Evolutionary conservation across 2,329 filamentous ascomycete genomes (phyloP).

Genomic region (Aspergillus proliferans): DNA sequence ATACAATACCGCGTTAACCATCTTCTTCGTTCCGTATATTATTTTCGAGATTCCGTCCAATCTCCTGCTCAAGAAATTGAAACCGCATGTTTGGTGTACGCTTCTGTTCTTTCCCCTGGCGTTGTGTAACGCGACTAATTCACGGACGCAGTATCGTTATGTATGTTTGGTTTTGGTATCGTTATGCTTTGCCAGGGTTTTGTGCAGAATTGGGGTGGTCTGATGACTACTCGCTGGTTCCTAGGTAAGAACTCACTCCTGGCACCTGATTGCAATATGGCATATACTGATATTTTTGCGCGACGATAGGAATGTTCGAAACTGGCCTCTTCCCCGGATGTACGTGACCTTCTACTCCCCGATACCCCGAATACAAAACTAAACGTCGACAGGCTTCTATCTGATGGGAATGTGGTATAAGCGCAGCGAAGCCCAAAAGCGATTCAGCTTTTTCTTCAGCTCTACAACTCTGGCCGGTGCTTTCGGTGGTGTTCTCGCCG

Average conservation of each 20-base stretch:
- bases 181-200: slow-evolving; percentile 70
- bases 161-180: slow-evolving; percentile 80
- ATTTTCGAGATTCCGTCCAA: slow-evolving; percentile 62
- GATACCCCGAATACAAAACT: not conserved
- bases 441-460: slow-evolving; percentile 91
- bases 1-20: slow-evolving; percentile 70
- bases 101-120: slow-evolving; percentile 4
- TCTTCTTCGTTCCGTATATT: slow-evolving; percentile 77
- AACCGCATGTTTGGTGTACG: slow-evolving; percentile 60
- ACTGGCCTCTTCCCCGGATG: slow-evolving; percentile 66
- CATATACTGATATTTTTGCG: not conserved
- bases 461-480: slow-evolving; percentile 58
- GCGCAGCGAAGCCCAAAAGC: slow-evolving; percentile 77
- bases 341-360: slow-evolving; percentile 27
- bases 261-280: not conserved
- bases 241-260: slow-evolving; percentile 44
- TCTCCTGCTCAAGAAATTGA: slow-evolving; percentile 62
- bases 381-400: slow-evolving; percentile 41
- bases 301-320: slow-evolving; percentile 53
- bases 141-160: slow-evolving; percentile 52
- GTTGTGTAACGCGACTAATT: slow-evolving; percentile 1
- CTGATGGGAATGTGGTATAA: slow-evolving; percentile 79
- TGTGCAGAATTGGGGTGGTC: slow-evolving; percentile 67
- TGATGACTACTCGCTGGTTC: slow-evolving; percentile 78
- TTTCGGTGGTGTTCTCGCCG: slow-evolving; percentile 57